phyloP scores from a whole-genome alignment of 331 rosid genomes.

The Cydonia oblonga region DNA sequence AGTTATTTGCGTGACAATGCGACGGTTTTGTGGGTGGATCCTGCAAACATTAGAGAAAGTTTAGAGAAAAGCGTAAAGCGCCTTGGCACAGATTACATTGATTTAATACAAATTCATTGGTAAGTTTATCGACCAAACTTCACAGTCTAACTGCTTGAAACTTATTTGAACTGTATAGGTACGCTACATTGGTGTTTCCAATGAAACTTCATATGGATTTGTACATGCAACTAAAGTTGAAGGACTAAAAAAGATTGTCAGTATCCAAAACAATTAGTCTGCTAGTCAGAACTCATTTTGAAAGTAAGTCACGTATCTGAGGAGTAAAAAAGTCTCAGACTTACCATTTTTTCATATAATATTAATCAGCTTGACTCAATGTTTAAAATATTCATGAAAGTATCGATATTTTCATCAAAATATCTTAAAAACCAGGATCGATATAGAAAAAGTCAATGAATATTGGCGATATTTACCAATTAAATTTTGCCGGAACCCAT shows the following conservation, averaged over 20 bases:
- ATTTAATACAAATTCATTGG: constrained; percentile 93
- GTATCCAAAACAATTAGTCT: constrained; percentile 83
- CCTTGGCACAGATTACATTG: constrained; percentile 90
- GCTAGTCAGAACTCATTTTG: constrained; percentile 53
- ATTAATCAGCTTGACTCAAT: too few species aligned
- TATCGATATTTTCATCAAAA: too few species aligned
- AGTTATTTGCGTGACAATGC: constrained; percentile 61
- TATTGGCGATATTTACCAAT: too few species aligned
- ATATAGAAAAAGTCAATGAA: too few species aligned
- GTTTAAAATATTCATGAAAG: neutral
- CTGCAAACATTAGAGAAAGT: constrained; percentile 69
- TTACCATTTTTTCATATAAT: too few species aligned
- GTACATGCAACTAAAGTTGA: constrained; percentile 65
- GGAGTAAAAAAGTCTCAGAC: neutral
- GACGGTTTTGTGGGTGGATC: constrained; percentile 59
- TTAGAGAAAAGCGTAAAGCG: constrained; percentile 91
- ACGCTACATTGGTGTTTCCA: constrained; percentile 83
- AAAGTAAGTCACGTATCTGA: constrained; percentile 26
- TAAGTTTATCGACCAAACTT: constrained; percentile 16
- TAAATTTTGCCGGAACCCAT: too few species aligned
- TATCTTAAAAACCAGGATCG: too few species aligned
- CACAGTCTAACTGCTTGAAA: neutral
- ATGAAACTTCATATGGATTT: constrained; percentile 92
- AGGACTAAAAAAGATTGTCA: constrained; percentile 86
- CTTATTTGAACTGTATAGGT: constrained; percentile 37